Evolutionary conservation across 2,329 filamentous ascomycete species (phyloP), one percentile per base, ranked within the genome.

Genomic region (Aspergillus arachidicola): DNA sequence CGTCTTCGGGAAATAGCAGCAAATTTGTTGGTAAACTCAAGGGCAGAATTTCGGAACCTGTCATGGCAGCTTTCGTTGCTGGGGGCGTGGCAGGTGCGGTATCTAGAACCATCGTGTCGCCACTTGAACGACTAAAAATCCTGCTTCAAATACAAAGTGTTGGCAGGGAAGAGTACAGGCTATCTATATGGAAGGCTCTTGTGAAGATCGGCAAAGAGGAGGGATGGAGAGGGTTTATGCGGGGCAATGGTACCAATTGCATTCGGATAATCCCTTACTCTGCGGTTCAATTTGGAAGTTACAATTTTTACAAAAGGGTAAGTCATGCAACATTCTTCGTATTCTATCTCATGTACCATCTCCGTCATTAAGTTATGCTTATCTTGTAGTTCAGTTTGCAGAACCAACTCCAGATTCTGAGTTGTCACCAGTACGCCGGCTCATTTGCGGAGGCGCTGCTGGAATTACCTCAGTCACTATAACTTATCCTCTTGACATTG

Each of bases 261-360:
- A 92, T 99, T 72, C 92, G 95, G 66, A 99, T 99, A 69, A 93
- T 99, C 58, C 95, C 95, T 5, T 99, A 99, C 79, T 98, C 94
- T 57, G 95, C 95, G 12, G 95, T 98, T 46, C 95, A 99, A 75
- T 99, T 99, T 79, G 94, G 94, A 70, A 96, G 93, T 75, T 99
- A 98, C 83, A 98, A 96, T 77, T 88, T 98, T 70, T 99, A 99
- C 81, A 97, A 96, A 80, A 87, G 89, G 81, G 94, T 96, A 82
- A 76, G 89, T 81, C 34, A 14, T 57, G 19, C 19, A 34, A 9
- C 26, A 6, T n/a, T 12, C 34, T 36, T 9, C 11, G 36, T 16
- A 55, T 21, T 6, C 23, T 45, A 12, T 38, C 5, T 21, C 32
- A 6, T 34, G 26, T 11, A 36, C 32, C 45, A 12, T 58, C 19